Percentiles rank a stretch among this genome's conserved stretches.
These are phyloP conservation scores for Claviceps citrina DNA, from an alignment of 2,329 filamentous ascomycete genomes.

Conservation along the genomic window DNA sequence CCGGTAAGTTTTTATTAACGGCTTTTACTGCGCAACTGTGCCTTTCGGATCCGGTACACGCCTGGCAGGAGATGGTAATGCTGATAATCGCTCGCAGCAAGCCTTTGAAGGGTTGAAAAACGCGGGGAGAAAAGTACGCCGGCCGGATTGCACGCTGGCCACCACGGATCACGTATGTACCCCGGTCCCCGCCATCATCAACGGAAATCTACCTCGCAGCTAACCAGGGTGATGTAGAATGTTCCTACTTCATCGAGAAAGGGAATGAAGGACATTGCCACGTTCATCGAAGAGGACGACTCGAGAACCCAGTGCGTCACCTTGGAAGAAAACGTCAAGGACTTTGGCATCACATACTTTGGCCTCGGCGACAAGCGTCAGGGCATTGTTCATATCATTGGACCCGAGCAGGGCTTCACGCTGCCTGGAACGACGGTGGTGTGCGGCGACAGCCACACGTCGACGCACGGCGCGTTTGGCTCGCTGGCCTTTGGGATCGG, in stretches of 20 bases:
- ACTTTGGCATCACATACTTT: slow-evolving; percentile 94
- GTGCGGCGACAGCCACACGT: slow-evolving; percentile 95
- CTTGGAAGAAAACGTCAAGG: slow-evolving; percentile 92
- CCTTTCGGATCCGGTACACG: too few relatives aligned
- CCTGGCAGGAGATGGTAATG: background rate
- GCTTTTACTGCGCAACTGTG: too few relatives aligned
- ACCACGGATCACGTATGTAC: slow-evolving; percentile 79
- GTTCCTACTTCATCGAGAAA: slow-evolving; percentile 84
- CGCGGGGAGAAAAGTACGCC: slow-evolving; percentile 70
- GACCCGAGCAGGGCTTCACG: slow-evolving; percentile 96
- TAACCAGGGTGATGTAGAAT: slow-evolving; percentile 44
- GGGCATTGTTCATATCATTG: slow-evolving; percentile 96
- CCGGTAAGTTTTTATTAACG: slow-evolving; percentile 60
- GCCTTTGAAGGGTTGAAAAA: slow-evolving; percentile 92
- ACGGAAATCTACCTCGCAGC: background rate
- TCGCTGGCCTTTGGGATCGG: slow-evolving; percentile 92
- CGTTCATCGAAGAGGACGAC: slow-evolving; percentile 90
- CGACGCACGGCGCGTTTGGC: slow-evolving; percentile 93
- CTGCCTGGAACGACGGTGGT: slow-evolving; percentile 93
- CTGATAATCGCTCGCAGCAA: slow-evolving; percentile 44
- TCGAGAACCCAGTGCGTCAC: slow-evolving; percentile 88
- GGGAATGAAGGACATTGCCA: slow-evolving; percentile 80
- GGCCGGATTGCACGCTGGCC: slow-evolving; percentile 90
- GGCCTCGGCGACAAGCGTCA: slow-evolving; percentile 91
- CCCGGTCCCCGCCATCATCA: background rate